Base-by-base conservation (phyloP, 2,329 filamentous ascomycete genomes). In the Fusarium pseudograminearum region DNA sequence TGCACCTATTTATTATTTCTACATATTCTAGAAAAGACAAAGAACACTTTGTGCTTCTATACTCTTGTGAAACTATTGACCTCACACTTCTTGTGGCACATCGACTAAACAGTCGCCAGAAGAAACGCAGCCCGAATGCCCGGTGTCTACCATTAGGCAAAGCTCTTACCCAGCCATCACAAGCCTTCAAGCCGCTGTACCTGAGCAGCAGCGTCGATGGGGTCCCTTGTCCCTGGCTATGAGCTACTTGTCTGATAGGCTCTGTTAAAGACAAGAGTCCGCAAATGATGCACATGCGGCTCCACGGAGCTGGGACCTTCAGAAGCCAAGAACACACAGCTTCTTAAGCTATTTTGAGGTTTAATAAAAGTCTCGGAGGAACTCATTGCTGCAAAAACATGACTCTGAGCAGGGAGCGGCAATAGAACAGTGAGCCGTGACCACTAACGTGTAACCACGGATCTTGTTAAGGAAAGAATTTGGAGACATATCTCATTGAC, bases 151-250 rank as follows among this genome's bases (percentile, higher is more conserved):
- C 64, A 41, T 48, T 51, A 53, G 55, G 38, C 46, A 40, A 57
- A 61, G 33, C 15, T 40, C 18, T 18, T 54, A 54, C 28, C 57
- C 57, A 26, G 33, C 42, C 33, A 24, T 42, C 26, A 51, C 55
- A 55, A 46, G 30, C 42, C 61, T 57, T 38, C n/a, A 47, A 52
- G 36, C 51, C 44, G 47, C 34, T 58, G 62, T 63, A 53, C 57
- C 70, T 66, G 52, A 54, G 47, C 34, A 64, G 40, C 30, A 31
- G 24, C 26, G 46, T 62, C 30, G 46, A 56, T n/a, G 24, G 52
- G 52, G 56, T 33, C 58, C 70, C 64, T 58, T 73, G 63, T 61
- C 64, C 65, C 47, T 64, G 53, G 44, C 59, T 57, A 59, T 54
- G n/a, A 4, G 5, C 7, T 26, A 28, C 40, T 61, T 31, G 24